A percentile compares a stretch with the other conserved stretches of the same genome.
phyloP scores from a whole-genome alignment of 306 rosid species.

The Trifolium dubium region DNA sequence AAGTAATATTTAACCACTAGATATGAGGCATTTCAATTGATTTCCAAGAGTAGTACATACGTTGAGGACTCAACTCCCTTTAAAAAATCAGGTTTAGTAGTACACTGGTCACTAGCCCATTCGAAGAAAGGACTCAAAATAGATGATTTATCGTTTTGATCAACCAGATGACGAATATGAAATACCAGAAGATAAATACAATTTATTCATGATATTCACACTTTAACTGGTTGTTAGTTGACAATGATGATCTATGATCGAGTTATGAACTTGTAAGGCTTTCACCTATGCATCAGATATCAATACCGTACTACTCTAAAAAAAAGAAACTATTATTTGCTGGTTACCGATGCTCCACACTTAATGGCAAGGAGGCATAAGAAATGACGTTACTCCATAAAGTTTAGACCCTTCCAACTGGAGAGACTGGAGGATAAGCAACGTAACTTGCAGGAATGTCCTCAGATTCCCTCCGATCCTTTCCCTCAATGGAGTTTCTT shows the following conservation, averaged over 20 bases:
- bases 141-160: slow-evolving; percentile 1
- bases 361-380: slow-evolving; percentile 10
- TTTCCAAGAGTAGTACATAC: no score
- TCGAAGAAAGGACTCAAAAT: background rate
- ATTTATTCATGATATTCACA: slow-evolving; percentile 49
- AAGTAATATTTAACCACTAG: no score
- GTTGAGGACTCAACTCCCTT: background rate
- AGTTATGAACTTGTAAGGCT: slow-evolving; percentile 30
- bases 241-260: slow-evolving; percentile 34
- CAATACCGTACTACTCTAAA: slow-evolving; percentile 25
- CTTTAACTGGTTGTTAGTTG: slow-evolving; percentile 41
- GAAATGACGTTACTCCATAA: slow-evolving; percentile 16
- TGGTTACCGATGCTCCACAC: slow-evolving; percentile 38
- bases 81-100: slow-evolving; percentile 4
- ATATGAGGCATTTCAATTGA: no score
- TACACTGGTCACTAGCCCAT: slow-evolving; percentile 9
- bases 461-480: slow-evolving; percentile 41
- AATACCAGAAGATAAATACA: slow-evolving; percentile 37
- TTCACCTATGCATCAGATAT: slow-evolving; percentile 34
- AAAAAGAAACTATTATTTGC: slow-evolving; percentile 36
- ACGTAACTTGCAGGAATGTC: slow-evolving; percentile 40
- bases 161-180: slow-evolving; percentile 32
- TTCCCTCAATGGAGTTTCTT: slow-evolving; percentile 54
- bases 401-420: slow-evolving; percentile 48
- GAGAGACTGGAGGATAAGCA: slow-evolving; percentile 43